Conservation (phyloP, 2,329 filamentous ascomycete genomes). For the Arachnomyces sp. region DNA sequence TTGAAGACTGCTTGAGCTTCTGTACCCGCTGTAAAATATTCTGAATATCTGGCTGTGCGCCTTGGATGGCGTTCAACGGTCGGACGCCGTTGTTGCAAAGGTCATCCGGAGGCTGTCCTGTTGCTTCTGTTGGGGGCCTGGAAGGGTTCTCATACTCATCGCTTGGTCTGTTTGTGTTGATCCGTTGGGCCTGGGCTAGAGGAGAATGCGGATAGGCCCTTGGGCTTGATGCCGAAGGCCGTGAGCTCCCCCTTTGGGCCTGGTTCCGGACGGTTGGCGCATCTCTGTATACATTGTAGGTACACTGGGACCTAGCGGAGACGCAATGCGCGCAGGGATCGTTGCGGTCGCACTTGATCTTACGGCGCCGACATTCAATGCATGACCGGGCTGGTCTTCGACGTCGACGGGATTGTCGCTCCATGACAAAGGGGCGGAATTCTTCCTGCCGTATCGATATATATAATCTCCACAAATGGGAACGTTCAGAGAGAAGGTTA, state of each 20-base stretch:
- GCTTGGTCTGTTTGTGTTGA: too few relatives aligned
- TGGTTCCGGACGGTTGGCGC: not conserved
- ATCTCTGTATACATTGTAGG: conserved; percentile 3
- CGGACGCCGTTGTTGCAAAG: not conserved
- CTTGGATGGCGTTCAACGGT: not conserved
- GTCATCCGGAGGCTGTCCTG: not conserved
- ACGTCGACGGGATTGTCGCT: conserved; percentile 2
- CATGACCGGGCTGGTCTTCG: conserved; percentile 1
- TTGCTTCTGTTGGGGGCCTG: not conserved
- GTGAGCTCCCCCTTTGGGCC: not conserved
- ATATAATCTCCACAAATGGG: too few relatives aligned
- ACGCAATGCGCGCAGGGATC: conserved; percentile 2
- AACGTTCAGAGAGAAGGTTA: too few relatives aligned
- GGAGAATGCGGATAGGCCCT: not conserved
- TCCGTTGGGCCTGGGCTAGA: not conserved
- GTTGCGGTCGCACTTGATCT: conserved; percentile 7
- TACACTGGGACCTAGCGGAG: not conserved
- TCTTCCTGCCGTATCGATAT: too few relatives aligned
- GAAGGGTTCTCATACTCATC: not conserved
- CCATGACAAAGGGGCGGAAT: not conserved
- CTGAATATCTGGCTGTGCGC: not conserved
- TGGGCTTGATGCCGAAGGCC: not conserved
- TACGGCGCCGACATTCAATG: conserved; percentile 5
- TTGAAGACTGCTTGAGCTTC: conserved; percentile 5
- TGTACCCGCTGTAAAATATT: conserved; percentile 6